phyloP scores from a whole-genome alignment of 1,284 basidiomycete species.

The Cryptococcus depauperatus region DNA sequence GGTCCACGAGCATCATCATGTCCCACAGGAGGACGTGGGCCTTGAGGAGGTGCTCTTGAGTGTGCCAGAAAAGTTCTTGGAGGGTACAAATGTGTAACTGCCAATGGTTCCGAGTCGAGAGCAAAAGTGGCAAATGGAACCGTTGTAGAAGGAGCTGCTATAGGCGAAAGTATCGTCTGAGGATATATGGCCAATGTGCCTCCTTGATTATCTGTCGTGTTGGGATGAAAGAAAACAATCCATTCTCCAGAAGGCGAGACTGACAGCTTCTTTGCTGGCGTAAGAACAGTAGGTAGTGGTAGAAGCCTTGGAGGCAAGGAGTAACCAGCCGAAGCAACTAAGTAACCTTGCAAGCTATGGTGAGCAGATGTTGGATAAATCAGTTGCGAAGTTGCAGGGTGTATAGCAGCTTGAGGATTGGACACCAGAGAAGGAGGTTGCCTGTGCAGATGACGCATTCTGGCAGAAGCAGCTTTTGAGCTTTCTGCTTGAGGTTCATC shows the following conservation, averaged over 20 bases:
- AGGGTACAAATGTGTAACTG: conserved; percentile 27
- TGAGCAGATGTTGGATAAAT: too few species aligned
- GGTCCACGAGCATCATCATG: conserved; percentile 23
- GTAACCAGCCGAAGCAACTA: too few species aligned
- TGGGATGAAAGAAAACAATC: conserved; percentile 26
- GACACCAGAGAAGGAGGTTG: too few species aligned
- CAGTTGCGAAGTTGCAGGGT: too few species aligned
- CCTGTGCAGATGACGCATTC: too few species aligned
- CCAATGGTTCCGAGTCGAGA: conserved; percentile 19
- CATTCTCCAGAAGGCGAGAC: conserved; percentile 33
- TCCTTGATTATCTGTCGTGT: conserved; percentile 1
- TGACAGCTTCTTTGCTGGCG: conserved; percentile 16
- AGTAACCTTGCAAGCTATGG: too few species aligned
- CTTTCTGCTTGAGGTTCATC: too few species aligned
- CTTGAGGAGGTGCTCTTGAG: conserved; percentile 16
- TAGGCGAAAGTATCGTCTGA: conserved; percentile 19
- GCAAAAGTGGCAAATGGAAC: conserved; percentile 23
- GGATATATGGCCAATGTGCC: conserved; percentile 27
- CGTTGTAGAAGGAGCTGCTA: conserved; percentile 7
- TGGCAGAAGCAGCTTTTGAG: too few species aligned
- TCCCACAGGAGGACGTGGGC: conserved; percentile 21
- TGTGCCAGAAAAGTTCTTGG: conserved; percentile 17
- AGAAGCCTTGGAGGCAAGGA: conserved; percentile 18
- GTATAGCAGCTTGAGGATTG: too few species aligned
- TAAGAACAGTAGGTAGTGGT: conserved; percentile 14